Base-by-base conservation (phyloP, 345 rosid genomes). In the Linum tenue region DNA sequence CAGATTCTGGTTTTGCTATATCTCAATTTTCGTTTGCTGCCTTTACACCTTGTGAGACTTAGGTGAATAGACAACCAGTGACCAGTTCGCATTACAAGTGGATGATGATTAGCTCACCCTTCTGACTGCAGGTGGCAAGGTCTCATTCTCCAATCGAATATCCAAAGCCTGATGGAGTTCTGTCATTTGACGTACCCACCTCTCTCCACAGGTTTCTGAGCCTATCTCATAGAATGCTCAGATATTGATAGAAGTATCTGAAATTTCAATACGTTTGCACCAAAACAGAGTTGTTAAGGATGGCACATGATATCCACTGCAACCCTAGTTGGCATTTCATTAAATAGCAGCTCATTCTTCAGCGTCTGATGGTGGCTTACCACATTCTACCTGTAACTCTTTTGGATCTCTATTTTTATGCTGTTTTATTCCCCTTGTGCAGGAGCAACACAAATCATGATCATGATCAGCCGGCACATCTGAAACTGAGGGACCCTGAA, bases 401-500 rank as follows among this genome's bases (percentile, higher is more conserved):
- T 22, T 22, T 22, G 31, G 31, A 22, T 22, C 31, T 22, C 31
- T 22, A 0, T 22, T 22, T 2, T 6, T 76, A 73, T 7, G 37
- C 37, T 63, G 5, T 16, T 31, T 12, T 22, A 22, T 22, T 22
- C 31, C 31, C 31, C 31, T 22, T 22, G 31, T 22, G 31, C 73
- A 92, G 98, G 90, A 92, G 98, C 77, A 92, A 86, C 76, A 92
- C 98, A 50, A 92, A 92, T 80, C 98, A 92, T 68, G 85, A 86
- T 62, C 98, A 89, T 64, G 91, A 92, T 73, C 98, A 92, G 69
- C 98, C 96, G 58, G 76, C 96, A 69, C 97, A 92, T 80, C 84
- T 92, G 72, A 84, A 77, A 22, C 74, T 92, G 69, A 89, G 69
- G 77, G 88, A 92, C 73, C 85, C 87, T 39, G 65, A 58, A 70